Conservation (phyloP, 2,329 filamentous ascomycete genomes). For the Neonectria coccinea region DNA sequence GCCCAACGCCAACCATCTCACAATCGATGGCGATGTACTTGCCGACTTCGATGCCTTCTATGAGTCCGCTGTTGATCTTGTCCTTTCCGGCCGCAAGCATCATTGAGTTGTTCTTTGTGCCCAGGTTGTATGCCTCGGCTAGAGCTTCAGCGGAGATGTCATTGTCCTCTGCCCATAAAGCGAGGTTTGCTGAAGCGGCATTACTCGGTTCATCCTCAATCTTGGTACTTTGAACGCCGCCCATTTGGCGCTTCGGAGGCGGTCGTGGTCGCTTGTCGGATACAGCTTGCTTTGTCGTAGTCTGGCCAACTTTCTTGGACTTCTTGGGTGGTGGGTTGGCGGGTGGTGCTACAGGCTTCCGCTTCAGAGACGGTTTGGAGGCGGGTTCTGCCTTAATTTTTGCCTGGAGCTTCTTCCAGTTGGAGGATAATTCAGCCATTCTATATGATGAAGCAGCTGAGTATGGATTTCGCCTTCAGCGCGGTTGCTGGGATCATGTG, state of each 20-base stretch:
- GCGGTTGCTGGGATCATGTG: conserved; percentile 6
- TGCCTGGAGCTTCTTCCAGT: conserved; percentile 83
- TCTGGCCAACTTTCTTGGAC: conserved; percentile 46
- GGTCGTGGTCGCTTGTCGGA: conserved; percentile 18
- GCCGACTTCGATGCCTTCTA: conserved; percentile 74
- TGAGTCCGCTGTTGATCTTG: conserved; percentile 73
- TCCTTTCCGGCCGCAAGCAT: conserved; percentile 61
- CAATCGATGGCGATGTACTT: conserved; percentile 96
- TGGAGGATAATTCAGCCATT: conserved; percentile 69
- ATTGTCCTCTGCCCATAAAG: conserved; percentile 71
- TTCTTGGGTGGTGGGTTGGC: conserved; percentile 40
- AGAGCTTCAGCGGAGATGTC: conserved; percentile 70
- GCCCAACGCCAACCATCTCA: conserved; percentile 95
- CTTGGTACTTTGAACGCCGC: conserved; percentile 64
- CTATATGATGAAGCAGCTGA: neutral
- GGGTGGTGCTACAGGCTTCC: conserved; percentile 53
- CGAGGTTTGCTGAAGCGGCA: conserved; percentile 65
- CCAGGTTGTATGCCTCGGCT: conserved; percentile 71
- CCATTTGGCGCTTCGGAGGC: conserved; percentile 59
- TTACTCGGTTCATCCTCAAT: conserved; percentile 53
- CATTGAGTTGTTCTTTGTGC: conserved; percentile 60
- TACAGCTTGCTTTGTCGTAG: conserved; percentile 17
- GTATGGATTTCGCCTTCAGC: neutral
- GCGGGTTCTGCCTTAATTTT: conserved; percentile 63
- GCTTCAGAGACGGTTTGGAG: conserved; percentile 55